Evolutionary conservation across 192 early-diverging fungal species (phyloP), one percentile per base, ranked within the genome.

Genomic region (Linnemannia exigua): DNA sequence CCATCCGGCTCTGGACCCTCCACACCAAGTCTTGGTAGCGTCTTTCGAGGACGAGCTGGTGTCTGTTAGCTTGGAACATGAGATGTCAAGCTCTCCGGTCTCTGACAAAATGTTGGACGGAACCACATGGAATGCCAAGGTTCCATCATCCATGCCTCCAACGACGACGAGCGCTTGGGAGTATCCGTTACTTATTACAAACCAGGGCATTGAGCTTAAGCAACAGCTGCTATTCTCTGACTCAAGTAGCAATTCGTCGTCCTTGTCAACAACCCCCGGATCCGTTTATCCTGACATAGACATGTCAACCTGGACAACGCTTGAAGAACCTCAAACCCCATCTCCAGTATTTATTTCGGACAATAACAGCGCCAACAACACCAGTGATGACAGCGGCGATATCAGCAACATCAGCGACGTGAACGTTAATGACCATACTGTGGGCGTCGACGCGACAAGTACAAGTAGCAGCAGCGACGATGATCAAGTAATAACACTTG

Each of bases 361-460:
- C 46, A 16, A 25, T 46, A 77, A 47, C 58, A 76, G 41, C 41
- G 22, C 19, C 35, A 74, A 7, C 50, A 54, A 35, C 50, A 4
- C 15, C 14, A 74, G 15, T 48, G 28, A 15, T 46, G 58, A 74
- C 73, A 25, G 37, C 66, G 51, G 5, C 36, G 19, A 35, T 38
- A 58, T n/a, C 72, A 74, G 20, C 52, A 37, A 74, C 35, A 76
- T 47, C 63, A 67, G 28, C 75, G 48, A 76, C 75, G 25, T 47
- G 17, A n/a, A 15, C 36, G n/a, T 36, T 41, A 2, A 22, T 19
- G 52, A 31, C 36, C 12, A 6, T 11, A 37, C 35, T 28, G 33
- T 31, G 37, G 22, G 5, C 0, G 11, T n/a, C 22, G 52, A 54
- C 8, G 36, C 4, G 17, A 48, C 51, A 35, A 61, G 54, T 35